Percentiles rank a stretch among this genome's conserved stretches.
Evolutionary conservation across 179 eudicot species (phyloP).

Genomic region (Silene coronaria): DNA sequence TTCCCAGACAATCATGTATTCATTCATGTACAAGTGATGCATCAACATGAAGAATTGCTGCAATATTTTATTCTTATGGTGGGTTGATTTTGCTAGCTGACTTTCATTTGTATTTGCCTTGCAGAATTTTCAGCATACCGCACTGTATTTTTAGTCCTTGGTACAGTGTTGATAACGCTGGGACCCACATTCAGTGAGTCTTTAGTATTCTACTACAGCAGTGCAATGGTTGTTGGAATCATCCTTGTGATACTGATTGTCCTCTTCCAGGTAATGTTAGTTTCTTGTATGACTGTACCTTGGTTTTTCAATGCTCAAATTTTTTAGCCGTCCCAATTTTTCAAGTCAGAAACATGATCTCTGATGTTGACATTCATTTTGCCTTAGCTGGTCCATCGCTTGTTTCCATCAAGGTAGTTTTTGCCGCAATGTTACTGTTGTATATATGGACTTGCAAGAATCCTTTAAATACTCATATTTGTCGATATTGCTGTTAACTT

Average conservation of each 20-base stretch:
- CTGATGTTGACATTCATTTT: neutral
- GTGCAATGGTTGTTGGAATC: conserved; percentile 85
- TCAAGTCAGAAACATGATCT: neutral
- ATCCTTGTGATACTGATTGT: conserved; percentile 73
- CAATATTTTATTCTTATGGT: neutral
- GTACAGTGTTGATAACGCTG: conserved; percentile 51
- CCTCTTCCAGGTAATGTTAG: conserved; percentile 70
- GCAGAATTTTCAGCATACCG: conserved; percentile 71
- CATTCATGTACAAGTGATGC: conserved; percentile 8
- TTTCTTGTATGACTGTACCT: neutral
- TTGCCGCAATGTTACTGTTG: neutral
- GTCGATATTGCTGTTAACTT: neutral
- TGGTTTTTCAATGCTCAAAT: neutral
- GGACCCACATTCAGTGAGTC: conserved; percentile 79
- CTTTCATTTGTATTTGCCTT: conserved; percentile 13
- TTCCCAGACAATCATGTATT: conserved; percentile 8
- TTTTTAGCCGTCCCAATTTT: neutral
- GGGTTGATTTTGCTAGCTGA: conserved; percentile 14
- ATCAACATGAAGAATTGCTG: conserved; percentile 3
- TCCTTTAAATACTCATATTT: neutral
- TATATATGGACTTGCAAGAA: neutral
- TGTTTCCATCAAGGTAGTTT: neutral
- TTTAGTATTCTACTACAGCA: conserved; percentile 76
- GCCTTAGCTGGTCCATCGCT: neutral
- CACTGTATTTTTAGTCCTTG: conserved; percentile 53